Conservation (phyloP, 768 basidiomycete genomes). For the Trametes maxima region DNA sequence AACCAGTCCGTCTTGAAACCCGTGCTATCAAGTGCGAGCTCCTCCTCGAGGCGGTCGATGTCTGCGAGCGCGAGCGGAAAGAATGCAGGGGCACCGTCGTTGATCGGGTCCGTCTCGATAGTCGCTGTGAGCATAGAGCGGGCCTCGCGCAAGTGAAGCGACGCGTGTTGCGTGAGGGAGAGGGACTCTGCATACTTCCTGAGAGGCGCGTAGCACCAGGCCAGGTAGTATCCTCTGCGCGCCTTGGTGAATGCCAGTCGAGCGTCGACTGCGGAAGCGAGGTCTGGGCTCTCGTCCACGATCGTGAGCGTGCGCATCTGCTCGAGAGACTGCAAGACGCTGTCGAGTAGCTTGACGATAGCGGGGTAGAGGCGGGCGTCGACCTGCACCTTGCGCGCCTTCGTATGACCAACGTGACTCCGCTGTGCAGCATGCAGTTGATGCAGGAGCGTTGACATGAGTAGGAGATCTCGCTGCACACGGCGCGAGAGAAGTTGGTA, state of each 20-base stretch:
- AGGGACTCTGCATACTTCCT: constrained; percentile 77
- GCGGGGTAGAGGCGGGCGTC: constrained; percentile 82
- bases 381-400: constrained; percentile 46
- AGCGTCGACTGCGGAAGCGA: constrained; percentile 77
- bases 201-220: constrained; percentile 68
- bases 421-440: constrained; percentile 29
- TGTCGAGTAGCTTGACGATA: constrained; percentile 86
- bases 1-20: constrained; percentile 78
- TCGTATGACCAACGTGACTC: constrained; percentile 15
- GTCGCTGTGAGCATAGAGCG: constrained; percentile 47
- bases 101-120: constrained; percentile 45
- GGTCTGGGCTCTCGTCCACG: constrained; percentile 86
- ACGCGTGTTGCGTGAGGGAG: constrained; percentile 68
- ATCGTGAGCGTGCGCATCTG: constrained; percentile 84
- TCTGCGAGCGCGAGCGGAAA: constrained; percentile 52
- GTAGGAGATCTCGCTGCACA: constrained; percentile 84
- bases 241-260: constrained; percentile 75
- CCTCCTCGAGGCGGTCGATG: constrained; percentile 55
- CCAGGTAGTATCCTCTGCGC: constrained; percentile 75
- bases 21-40: constrained; percentile 48
- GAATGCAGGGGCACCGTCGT: constrained; percentile 45
- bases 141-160: constrained; percentile 75
- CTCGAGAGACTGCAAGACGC: constrained; percentile 78
- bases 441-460: constrained; percentile 64
- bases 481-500: constrained; percentile 87